Evolutionary conservation across 495 filamentous ascomycete genomes (phyloP), one percentile per base, ranked within the genome.

Genomic region (Lophiostoma macrostomum): DNA sequence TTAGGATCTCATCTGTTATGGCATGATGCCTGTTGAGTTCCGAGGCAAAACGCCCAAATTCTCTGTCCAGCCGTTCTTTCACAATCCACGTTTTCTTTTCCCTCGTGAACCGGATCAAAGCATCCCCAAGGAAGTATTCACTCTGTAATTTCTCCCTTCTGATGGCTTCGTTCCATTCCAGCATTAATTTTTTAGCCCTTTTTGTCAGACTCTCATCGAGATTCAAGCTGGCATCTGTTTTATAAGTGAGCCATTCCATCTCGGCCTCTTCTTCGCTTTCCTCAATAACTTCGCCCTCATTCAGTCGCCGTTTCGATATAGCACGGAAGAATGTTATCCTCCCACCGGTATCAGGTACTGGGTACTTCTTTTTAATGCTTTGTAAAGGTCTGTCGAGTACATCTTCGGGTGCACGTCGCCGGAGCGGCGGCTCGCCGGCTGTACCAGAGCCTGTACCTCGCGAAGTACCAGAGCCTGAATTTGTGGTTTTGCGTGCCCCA

Each of bases 231-330:
- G 11, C 37, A 11, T 19, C 13, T 10, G 5, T 7, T 35, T 58
- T 36, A 29, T 14, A 12, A 13, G 47, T 43, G 11, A 59, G 14
- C 56, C 48, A 59, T 6, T 22, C 16, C 29, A 48, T 41, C 24
- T 59, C 56, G 5, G 49, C 36, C 13, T 59, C 49, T 30, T 59
- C 49, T 39, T 59, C 56, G 29, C 56, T 59, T 29, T 59, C 56
- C 13, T 30, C 43, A 6, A 48, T 25, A 1, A 11, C n/a, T 35
- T 59, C 56, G 4, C 40, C 49, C 18, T 53, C 48, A 8, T 23
- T 11, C 5, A 59, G 34, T 16, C 27, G 30, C n/a, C 49, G 48
- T 32, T 59, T 59, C 10, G 48, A 40, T 13, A 43, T 14, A 6
- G 41, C 25, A 29, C 56, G 14, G 44, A 47, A 59, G 34, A 53